Evolutionary conservation across 306 rosid genomes (phyloP), one percentile per base, ranked within the genome.

Genomic region (Cucurbita pepo): DNA sequence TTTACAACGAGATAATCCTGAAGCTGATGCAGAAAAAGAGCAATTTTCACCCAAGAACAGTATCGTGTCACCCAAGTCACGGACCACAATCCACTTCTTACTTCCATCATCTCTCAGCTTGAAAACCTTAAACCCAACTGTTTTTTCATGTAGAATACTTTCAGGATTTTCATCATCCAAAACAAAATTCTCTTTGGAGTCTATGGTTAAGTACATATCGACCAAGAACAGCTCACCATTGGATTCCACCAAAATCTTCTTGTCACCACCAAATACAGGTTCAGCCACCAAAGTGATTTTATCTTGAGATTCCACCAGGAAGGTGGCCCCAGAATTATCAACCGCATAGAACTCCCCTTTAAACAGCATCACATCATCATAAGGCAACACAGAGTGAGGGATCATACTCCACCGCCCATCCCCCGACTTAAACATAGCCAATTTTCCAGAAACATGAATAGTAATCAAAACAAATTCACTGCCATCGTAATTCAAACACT

Each of bases 201-300:
- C 81, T n/a, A 60, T 18, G n/a, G 77, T 73, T 64, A 88, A 74
- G 70, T 79, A 72, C 83, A 82, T 78, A 79, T 88, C 96, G 18
- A 94, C 97, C 84, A 90, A 25, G 86, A 86, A 78, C 41, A 94
- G 22, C 41, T 77, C 86, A 8, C 92, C 92, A 36, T 75, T 52
- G 1, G 83, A 88, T 67, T 86, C 97, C 21, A 90, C 88, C 81
- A 94, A 59, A 30, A 78, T 86, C 79, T 90, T 94, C 90, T 85
- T 94, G 66, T 94, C 96, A 10, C 97, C 98, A 4, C 98, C 97
- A 62, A 85, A 94, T 78, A 88, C 97, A 3, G 95, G 73, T 5
- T 76, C 88, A 0, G 89, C 96, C n/a, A 77, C 83, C 59, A 83
- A 36, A 15, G 19, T 77, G 13, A 87, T 44, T 10, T n/a, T 43